phyloP scores from a whole-genome alignment of 257 asterid genomes.

The Handroanthus guayacan region DNA sequence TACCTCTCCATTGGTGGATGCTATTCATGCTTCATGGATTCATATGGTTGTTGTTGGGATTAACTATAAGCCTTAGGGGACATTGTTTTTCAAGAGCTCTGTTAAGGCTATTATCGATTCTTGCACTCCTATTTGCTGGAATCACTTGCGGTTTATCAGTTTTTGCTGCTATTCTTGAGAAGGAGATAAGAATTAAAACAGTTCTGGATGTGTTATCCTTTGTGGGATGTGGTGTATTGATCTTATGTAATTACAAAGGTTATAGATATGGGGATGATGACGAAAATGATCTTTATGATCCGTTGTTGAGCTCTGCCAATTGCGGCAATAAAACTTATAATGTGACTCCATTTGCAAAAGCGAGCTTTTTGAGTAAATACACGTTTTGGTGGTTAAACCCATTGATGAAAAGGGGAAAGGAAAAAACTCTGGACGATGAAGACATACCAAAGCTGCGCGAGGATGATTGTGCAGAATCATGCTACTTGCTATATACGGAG shows the following conservation, averaged over 20 bases:
- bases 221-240: conserved; percentile 67
- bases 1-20: conserved; percentile 80
- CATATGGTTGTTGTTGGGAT: conserved; percentile 63
- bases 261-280: conserved; percentile 39
- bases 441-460: conserved; percentile 75
- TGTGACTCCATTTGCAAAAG: conserved; percentile 64
- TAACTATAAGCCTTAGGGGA: conserved; percentile 67
- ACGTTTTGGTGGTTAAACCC: conserved; percentile 96
- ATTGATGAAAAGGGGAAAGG: conserved; percentile 77
- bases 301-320: conserved; percentile 53
- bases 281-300: conserved; percentile 53
- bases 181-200: conserved; percentile 44
- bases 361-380: conserved; percentile 57
- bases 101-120: conserved; percentile 62
- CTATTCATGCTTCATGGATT: conserved; percentile 64
- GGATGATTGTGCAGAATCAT: conserved; percentile 78
- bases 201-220: conserved; percentile 57
- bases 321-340: not conserved
- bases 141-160: conserved; percentile 61
- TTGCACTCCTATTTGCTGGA: conserved; percentile 62
- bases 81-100: conserved; percentile 55
- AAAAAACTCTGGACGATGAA: conserved; percentile 72
- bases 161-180: conserved; percentile 39
- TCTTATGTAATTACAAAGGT: conserved; percentile 64
- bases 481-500: conserved; percentile 63